A percentile compares a stretch with the other conserved stretches of the same genome.
Evolutionary conservation across 2,329 filamentous ascomycete genomes (phyloP).

Genomic region (Penicillium psychrosexuale): DNA sequence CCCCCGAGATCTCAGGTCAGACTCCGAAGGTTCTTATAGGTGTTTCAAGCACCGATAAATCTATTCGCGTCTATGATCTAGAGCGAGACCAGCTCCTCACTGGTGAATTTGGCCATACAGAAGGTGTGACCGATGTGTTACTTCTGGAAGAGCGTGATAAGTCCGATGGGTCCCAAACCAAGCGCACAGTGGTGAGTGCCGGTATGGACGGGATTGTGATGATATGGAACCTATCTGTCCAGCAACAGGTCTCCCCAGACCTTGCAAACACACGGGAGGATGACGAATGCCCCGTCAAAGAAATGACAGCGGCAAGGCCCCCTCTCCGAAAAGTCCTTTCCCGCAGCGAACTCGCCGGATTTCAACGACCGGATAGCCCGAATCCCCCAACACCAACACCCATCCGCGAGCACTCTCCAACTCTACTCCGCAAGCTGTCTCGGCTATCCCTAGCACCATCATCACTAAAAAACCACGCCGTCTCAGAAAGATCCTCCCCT

Average conservation of each 20-base stretch:
- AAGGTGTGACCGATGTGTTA: constrained; percentile 82
- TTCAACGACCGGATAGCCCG: constrained; percentile 54
- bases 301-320: constrained; percentile 58
- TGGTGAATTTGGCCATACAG: constrained; percentile 91
- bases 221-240: constrained; percentile 60
- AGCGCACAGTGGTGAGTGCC: constrained; percentile 62
- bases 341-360: constrained; percentile 79
- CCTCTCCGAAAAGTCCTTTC: constrained; percentile 84
- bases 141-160: constrained; percentile 54
- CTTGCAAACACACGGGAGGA: constrained; percentile 34
- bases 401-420: constrained; percentile 48
- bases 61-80: constrained; percentile 81
- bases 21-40: constrained; percentile 70
- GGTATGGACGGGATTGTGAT: constrained; percentile 79
- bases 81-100: constrained; percentile 74
- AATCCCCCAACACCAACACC: constrained; percentile 43
- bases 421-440: constrained; percentile 54
- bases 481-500: constrained; percentile 33
- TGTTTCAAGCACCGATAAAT: constrained; percentile 94
- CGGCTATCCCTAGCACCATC: constrained; percentile 48
- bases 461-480: constrained; percentile 29
- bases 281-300: constrained; percentile 45
- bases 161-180: constrained; percentile 44
- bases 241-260: constrained; percentile 34
- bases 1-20: constrained; percentile 52